A percentile compares a stretch with the other conserved stretches of the same genome.
Evolutionary conservation across 2,329 filamentous ascomycete species (phyloP).

Genomic region (Phialophora verrucosa): DNA sequence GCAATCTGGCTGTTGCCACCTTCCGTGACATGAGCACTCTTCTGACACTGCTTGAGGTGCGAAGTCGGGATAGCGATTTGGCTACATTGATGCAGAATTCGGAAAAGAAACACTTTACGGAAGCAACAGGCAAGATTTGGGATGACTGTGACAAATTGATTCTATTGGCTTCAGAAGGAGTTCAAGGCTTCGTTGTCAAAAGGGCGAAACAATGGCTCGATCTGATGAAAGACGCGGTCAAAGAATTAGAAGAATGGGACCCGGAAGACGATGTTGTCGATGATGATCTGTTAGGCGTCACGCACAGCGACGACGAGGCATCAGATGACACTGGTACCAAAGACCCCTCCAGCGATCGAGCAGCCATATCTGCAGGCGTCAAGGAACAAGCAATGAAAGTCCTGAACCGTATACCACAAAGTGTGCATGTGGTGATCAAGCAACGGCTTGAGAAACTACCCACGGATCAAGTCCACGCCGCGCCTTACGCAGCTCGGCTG

Average conservation of each 20-base stretch:
- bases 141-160: conserved; percentile 77
- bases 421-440: conserved; percentile 51
- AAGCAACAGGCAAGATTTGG: conserved; percentile 80
- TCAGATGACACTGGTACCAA: conserved; percentile 35
- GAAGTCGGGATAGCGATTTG: conserved; percentile 44
- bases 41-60: conserved; percentile 62
- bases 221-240: conserved; percentile 78
- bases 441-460: conserved; percentile 49
- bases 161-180: conserved; percentile 67
- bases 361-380: conserved; percentile 46
- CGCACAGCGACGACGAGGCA: conserved; percentile 42
- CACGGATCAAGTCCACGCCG: conserved; percentile 18
- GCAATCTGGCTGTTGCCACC: conserved; percentile 63
- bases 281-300: conserved; percentile 42
- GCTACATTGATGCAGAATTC: conserved; percentile 40
- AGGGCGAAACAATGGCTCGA: conserved; percentile 77
- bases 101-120: conserved; percentile 61
- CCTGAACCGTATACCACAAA: conserved; percentile 51
- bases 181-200: conserved; percentile 71
- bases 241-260: conserved; percentile 87
- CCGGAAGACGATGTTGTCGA: conserved; percentile 71
- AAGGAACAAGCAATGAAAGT: conserved; percentile 52
- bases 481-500: conserved; percentile 41
- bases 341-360: conserved; percentile 39
- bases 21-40: conserved; percentile 68